Evolutionary conservation across 2,329 filamentous ascomycete species (phyloP).

Genomic region (Ophiostoma sp.): DNA sequence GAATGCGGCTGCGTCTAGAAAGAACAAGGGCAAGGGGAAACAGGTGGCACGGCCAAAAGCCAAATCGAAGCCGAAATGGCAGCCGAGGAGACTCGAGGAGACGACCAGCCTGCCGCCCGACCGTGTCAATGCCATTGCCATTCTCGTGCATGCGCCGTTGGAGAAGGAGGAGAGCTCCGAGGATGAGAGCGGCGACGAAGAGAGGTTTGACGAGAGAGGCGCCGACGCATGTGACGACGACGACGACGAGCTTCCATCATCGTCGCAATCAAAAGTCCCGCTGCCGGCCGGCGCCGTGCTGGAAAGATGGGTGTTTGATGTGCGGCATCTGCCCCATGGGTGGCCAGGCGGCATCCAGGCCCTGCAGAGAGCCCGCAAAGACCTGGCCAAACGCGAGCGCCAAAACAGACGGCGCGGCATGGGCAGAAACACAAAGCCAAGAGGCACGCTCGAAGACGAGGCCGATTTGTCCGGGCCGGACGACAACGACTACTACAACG

Average conservation of each 20-base stretch:
- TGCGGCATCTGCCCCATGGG: conserved; percentile 45
- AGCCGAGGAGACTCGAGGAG: not conserved
- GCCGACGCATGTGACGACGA: not conserved
- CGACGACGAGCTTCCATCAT: not conserved
- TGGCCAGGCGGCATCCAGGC: conserved; percentile 37
- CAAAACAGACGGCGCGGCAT: not conserved
- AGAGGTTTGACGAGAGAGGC: not conserved
- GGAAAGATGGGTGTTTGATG: conserved; percentile 59
- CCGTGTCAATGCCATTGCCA: conserved; percentile 23
- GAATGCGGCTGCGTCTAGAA: not conserved
- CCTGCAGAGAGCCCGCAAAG: conserved; percentile 30
- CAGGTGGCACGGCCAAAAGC: not conserved
- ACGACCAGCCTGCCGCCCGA: not conserved
- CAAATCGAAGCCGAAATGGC: conserved; percentile 10
- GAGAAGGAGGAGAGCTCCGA: conserved; percentile 1
- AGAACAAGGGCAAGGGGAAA: not conserved
- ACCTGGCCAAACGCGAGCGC: conserved; percentile 15
- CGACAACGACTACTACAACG: not conserved
- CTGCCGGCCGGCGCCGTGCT: conserved; percentile 40
- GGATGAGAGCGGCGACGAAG: not conserved
- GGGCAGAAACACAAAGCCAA: conserved; percentile 7
- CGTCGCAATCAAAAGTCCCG: conserved; percentile 13
- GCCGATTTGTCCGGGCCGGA: conserved; percentile 10
- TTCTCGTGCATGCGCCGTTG: conserved; percentile 26
- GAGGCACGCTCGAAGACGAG: not conserved